Base-by-base conservation (phyloP, 805 yeast species). In the Torulaspora maleeae region DNA sequence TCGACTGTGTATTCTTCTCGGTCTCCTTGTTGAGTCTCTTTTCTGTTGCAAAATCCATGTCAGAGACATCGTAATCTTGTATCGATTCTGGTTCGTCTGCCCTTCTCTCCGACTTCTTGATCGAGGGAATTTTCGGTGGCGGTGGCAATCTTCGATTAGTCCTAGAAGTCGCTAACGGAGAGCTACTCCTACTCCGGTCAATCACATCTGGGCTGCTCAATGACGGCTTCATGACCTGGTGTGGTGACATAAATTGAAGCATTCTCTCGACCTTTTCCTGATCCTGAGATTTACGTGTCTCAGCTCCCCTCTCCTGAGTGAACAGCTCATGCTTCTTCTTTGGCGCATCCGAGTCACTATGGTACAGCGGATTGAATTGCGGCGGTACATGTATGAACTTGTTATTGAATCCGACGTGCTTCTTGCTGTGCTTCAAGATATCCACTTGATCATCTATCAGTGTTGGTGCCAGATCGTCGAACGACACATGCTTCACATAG, bases 401-500 rank as follows among this genome's bases (percentile, higher is more conserved):
- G 38, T 60, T 59, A 17, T 52, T 56, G 37, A 51, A 55, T 5
- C 56, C 52, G 4, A 58, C 48, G 41, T 49, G 58, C 12, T 48
- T 41, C 24, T 53, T 47, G 24, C 48, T 45, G 4, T 53, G 47
- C 37, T 56, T 60, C 20, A 54, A 29, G 7, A 47, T 37, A n/a
- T 49, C 50, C 3, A 54, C 56, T 46, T 62, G 63, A 28, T 59
- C 65, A 38, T 62, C 66, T 1, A 54, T 43, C 32, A 60, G 43
- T 3, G 58, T 41, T 8, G 68, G 67, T 11, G 66, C 49, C 7
- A 64, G 46, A 45, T 64, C 65, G 47, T 64, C 65, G 34, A 64
- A 64, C 12, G 67, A 63, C 5, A 64, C 63, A 39, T 60, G 64
- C 12, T 53, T 55, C 13, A 53, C 50, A 39, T 55, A 63, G 15